A percentile compares a stretch with the other conserved stretches of the same genome.
phyloP scores from a whole-genome alignment of 495 filamentous ascomycete genomes.

The Tuber borchii region DNA sequence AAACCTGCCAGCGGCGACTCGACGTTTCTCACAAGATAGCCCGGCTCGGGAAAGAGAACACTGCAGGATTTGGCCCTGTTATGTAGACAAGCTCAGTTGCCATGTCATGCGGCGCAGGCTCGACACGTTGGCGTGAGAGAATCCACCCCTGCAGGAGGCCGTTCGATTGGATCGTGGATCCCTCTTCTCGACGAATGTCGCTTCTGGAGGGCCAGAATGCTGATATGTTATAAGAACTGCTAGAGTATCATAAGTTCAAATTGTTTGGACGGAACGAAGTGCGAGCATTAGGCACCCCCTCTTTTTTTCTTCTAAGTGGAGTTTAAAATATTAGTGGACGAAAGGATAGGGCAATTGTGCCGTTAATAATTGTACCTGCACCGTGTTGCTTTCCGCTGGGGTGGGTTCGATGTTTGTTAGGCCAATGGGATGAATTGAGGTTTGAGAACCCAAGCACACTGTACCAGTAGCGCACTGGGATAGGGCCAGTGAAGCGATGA shows the following conservation, averaged over 20 bases:
- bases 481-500: background rate
- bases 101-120: background rate
- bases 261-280: background rate
- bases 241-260: background rate
- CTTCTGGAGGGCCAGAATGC: background rate
- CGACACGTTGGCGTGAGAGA: background rate
- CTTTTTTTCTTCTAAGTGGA: background rate
- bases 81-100: background rate
- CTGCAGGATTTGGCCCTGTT: background rate
- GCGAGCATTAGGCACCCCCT: background rate
- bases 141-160: background rate
- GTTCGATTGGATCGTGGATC: slow-evolving; percentile 2
- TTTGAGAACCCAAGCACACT: background rate
- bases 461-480: background rate
- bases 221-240: background rate
- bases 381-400: background rate
- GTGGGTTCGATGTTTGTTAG: background rate
- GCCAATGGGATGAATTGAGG: background rate
- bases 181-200: background rate
- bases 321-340: background rate
- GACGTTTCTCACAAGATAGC: background rate
- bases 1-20: background rate
- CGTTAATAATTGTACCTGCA: background rate
- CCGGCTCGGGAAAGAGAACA: background rate
- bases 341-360: background rate